Percentiles rank a stretch among this genome's conserved stretches.
These are phyloP conservation scores for Prunus mira DNA, from an alignment of 306 rosid species.

Conservation along the genomic window DNA sequence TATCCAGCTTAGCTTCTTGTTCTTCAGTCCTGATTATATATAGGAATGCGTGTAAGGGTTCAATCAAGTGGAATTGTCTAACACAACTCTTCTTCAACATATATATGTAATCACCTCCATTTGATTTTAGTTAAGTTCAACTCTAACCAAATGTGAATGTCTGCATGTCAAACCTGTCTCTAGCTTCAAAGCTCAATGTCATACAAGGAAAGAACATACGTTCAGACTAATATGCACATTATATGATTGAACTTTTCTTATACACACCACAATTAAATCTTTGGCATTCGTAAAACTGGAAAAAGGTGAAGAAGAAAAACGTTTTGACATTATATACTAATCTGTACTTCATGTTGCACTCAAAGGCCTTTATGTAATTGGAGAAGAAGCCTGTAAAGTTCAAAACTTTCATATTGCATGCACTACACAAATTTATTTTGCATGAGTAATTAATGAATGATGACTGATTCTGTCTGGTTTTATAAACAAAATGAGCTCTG, in stretches of 20 bases:
- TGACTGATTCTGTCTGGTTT: background rate
- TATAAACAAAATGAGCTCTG: background rate
- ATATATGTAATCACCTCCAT: background rate
- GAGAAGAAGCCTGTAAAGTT: too few relatives aligned
- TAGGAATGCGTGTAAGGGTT: conserved; percentile 27
- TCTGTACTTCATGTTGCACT: background rate
- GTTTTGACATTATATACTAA: too few relatives aligned
- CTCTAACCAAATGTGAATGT: background rate
- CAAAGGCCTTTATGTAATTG: background rate
- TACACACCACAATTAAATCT: too few relatives aligned
- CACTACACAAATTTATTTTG: too few relatives aligned
- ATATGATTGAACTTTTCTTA: too few relatives aligned
- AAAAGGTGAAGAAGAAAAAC: too few relatives aligned
- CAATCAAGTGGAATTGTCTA: background rate
- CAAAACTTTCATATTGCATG: too few relatives aligned
- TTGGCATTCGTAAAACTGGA: too few relatives aligned
- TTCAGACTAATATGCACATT: too few relatives aligned
- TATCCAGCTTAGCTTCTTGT: conserved; percentile 20
- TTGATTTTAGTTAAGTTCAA: background rate
- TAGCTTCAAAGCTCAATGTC: background rate
- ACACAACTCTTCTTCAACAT: background rate
- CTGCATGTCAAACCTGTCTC: background rate
- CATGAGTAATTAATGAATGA: background rate
- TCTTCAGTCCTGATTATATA: conserved; percentile 33
- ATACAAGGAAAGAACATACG: too few relatives aligned